phyloP scores from a whole-genome alignment of 169 alveolate genomes.

The Plasmodium berghei region DNA sequence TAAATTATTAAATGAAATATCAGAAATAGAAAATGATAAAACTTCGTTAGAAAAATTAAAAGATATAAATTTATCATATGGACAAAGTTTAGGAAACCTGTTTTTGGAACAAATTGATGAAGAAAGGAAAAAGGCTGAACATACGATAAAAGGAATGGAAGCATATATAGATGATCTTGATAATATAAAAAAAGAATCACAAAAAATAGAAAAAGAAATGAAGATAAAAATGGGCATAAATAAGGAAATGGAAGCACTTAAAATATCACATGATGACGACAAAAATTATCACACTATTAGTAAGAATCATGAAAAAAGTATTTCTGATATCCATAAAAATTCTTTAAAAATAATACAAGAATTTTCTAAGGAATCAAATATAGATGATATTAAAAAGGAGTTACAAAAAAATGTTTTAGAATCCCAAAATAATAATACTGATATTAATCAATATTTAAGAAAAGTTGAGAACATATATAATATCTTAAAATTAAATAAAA shows the following conservation, averaged over 20 bases:
- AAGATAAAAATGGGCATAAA: no score
- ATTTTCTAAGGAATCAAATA: background rate
- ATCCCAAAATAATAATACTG: background rate
- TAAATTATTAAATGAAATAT: background rate
- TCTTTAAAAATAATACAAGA: no score
- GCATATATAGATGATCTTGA: background rate
- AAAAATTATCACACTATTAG: background rate
- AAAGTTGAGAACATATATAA: background rate
- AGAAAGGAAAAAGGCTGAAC: background rate
- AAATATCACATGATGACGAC: background rate
- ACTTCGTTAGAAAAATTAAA: background rate
- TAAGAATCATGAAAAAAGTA: no score
- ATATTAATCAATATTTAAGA: background rate
- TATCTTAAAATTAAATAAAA: background rate
- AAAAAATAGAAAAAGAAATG: no score
- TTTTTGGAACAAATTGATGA: background rate
- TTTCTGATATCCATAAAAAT: no score
- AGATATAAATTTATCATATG: background rate
- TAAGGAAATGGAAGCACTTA: background rate
- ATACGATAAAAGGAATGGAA: background rate
- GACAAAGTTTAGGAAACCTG: background rate
- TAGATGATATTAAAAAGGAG: background rate
- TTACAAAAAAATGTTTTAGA: background rate
- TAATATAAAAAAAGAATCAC: background rate
- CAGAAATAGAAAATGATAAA: background rate